Evolutionary conservation across 495 filamentous ascomycete species (phyloP), one percentile per base, ranked within the genome.

Genomic region (Hyaloscypha bicolor): DNA sequence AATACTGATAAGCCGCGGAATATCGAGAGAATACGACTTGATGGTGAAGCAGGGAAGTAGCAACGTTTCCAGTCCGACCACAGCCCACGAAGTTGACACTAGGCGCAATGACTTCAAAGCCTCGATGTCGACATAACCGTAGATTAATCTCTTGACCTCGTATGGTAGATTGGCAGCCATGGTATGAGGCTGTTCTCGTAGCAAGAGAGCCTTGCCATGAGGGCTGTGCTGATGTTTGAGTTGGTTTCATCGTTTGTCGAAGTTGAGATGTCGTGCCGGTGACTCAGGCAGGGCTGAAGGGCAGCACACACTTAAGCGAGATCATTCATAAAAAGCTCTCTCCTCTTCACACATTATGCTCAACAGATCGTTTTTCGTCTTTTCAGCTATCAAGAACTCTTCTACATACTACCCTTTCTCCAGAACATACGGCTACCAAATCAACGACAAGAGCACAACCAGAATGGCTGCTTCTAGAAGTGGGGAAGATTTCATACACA

Each of bases 131-230:
- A 45, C 14, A 30, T 53, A 12, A 11, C 62, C 60, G 31, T 42
- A 67, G 9, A 71, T 68, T 22, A 71, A 39, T 42, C 53, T 62
- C 22, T 63, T 65, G 51, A 71, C 30, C 30, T 71, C 69, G 52
- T 68, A 60, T 21, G 69, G 69, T 4, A 71, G 53, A 48, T 48
- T 31, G 32, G 22, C 58, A 25, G 22, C 35, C 64, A 59, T 66
- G 2, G 33, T 52, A 19, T 19, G 9, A 31, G 9, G 5, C 55
- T 48, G 25, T 55, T 6, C 21, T 55, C 5, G 30, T 12, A 59
- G 11, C 6, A 6, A 16, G 42, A 19, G 42, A 14, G 1, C 42
- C 16, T 48, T 16, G 53, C 53, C 19, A 6, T 53, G 51, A 8
- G 25, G 51, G 51, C 51, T 53, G 51, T 53, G 51, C 19, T 53